These are phyloP conservation scores for Trichoderma sp. DNA, from an alignment of 2,329 filamentous ascomycete genomes.

Conservation along the genomic window DNA sequence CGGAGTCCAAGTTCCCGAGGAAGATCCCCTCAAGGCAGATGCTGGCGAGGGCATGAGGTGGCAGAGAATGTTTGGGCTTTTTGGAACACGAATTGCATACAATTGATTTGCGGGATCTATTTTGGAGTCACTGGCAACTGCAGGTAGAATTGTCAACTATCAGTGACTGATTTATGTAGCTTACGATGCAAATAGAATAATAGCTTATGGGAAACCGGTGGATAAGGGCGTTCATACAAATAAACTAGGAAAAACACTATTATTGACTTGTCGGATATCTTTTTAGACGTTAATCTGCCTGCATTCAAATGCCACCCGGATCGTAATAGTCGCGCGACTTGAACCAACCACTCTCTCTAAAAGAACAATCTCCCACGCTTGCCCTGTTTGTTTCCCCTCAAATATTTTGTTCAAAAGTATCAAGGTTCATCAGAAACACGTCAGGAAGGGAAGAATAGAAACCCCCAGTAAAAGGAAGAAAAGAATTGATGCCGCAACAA, in stretches of 20 bases:
- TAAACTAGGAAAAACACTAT: background rate
- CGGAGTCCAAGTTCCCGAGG: constrained; percentile 53
- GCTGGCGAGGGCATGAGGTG: constrained; percentile 53
- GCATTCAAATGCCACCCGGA: background rate
- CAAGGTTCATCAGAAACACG: background rate
- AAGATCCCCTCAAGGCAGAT: constrained; percentile 45
- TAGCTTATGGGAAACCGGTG: background rate
- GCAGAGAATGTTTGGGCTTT: constrained; percentile 65
- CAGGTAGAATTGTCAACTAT: background rate
- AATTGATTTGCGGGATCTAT: background rate
- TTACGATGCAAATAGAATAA: background rate
- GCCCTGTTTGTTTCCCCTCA: background rate
- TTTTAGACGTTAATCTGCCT: background rate
- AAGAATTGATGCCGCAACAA: background rate
- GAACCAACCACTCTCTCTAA: background rate
- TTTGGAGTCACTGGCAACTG: background rate
- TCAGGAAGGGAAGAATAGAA: background rate
- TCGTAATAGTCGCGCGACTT: background rate
- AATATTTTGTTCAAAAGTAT: background rate
- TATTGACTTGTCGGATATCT: background rate
- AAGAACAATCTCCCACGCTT: background rate
- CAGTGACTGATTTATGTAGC: background rate
- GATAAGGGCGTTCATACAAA: background rate
- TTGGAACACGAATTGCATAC: constrained; percentile 59
- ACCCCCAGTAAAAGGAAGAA: background rate